These are phyloP conservation scores for Mycothermus thermophilus DNA, from an alignment of 495 filamentous ascomycete species.

Conservation along the genomic window DNA sequence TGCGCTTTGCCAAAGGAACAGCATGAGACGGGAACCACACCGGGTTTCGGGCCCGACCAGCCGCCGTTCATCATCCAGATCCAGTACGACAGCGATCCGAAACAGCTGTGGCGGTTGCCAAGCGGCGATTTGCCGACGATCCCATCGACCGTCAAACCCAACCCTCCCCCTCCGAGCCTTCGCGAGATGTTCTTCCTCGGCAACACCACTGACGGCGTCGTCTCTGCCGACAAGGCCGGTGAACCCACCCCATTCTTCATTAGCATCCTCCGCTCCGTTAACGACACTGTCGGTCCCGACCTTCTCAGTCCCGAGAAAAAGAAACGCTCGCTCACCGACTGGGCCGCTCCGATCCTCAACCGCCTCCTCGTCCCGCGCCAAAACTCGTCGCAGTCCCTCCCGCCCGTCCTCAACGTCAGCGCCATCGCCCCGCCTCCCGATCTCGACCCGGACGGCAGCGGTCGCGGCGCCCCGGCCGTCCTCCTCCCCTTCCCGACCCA, in stretches of 20 bases:
- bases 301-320: too few relatives aligned
- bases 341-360: neutral
- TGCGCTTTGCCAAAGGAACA: constrained; percentile 68
- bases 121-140: too few relatives aligned
- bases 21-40: constrained; percentile 42
- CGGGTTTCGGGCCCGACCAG: constrained; percentile 39
- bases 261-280: constrained; percentile 27
- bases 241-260: constrained; percentile 61
- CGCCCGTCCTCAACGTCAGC: constrained; percentile 12
- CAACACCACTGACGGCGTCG: constrained; percentile 62
- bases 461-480: constrained; percentile 53
- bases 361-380: constrained; percentile 1
- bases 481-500: constrained; percentile 52
- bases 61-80: constrained; percentile 67
- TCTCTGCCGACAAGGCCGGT: constrained; percentile 43
- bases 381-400: neutral
- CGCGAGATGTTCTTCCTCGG: constrained; percentile 67
- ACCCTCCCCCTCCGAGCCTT: constrained; percentile 26
- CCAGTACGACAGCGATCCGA: constrained; percentile 1
- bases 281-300: constrained; percentile 22
- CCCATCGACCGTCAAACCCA: too few relatives aligned
- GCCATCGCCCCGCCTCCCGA: constrained; percentile 47
- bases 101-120: too few relatives aligned
- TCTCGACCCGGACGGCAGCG: constrained; percentile 50
- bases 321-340: too few relatives aligned